Percentiles rank a stretch among this genome's conserved stretches.
Conservation (phyloP, 495 filamentous ascomycete genomes). For the Aspergillus olivimuriae region DNA sequence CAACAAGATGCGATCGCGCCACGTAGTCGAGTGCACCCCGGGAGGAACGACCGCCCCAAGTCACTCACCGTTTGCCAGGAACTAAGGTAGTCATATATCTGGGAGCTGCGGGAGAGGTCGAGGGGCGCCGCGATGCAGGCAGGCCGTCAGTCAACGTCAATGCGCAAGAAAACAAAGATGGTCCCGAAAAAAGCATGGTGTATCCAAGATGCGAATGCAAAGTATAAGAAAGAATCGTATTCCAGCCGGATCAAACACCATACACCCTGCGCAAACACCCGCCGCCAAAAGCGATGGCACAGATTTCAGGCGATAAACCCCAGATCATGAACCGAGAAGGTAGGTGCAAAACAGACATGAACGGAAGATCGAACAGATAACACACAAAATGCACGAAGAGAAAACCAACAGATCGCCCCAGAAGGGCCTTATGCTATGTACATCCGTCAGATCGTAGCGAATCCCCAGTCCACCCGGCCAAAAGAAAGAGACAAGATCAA, state of each 20-base stretch:
- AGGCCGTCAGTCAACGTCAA: too few relatives aligned
- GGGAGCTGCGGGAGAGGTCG: too few relatives aligned
- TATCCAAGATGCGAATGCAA: too few relatives aligned
- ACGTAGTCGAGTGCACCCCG: too few relatives aligned
- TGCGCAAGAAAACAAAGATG: too few relatives aligned
- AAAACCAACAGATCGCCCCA: constrained; percentile 6
- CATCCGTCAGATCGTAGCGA: constrained; percentile 21
- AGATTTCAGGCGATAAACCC: constrained; percentile 9
- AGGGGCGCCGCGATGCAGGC: too few relatives aligned
- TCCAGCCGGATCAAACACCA: constrained; percentile 20
- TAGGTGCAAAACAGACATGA: constrained; percentile 5
- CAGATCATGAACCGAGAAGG: constrained; percentile 10
- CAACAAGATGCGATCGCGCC: too few relatives aligned
- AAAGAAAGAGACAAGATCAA: constrained; percentile 4
- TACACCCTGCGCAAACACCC: constrained; percentile 20
- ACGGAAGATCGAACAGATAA: neutral
- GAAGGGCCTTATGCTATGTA: constrained; percentile 19
- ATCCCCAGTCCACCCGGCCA: constrained; percentile 5
- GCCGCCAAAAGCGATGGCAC: constrained; percentile 14
- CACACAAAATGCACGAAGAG: constrained; percentile 10
- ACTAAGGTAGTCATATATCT: too few relatives aligned
- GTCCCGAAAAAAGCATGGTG: too few relatives aligned
- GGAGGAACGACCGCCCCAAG: too few relatives aligned
- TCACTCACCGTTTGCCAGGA: too few relatives aligned
- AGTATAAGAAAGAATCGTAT: constrained; percentile 6